Percentiles rank a stretch among this genome's conserved stretches.
These are phyloP conservation scores for Suillus sp. DNA, from an alignment of 768 basidiomycete species.

Conservation along the genomic window DNA sequence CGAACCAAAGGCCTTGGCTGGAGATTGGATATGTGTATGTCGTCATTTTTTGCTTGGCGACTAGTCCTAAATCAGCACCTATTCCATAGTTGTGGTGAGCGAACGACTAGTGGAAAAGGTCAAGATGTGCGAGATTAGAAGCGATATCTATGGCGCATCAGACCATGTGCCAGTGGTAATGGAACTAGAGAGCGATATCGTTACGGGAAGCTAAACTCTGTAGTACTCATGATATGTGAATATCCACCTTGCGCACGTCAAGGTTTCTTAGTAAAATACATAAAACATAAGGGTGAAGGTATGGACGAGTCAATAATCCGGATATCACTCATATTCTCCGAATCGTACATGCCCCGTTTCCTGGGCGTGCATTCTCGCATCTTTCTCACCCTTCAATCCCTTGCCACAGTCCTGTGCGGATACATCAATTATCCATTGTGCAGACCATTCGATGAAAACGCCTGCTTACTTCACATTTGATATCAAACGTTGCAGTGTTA, in stretches of 20 bases:
- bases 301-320: not conserved
- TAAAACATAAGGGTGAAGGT: not conserved
- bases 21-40: constrained; percentile 83
- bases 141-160: constrained; percentile 84
- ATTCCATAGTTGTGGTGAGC: constrained; percentile 66
- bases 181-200: constrained; percentile 58
- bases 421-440: constrained; percentile 11
- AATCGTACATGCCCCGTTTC: constrained; percentile 85
- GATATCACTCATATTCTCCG: constrained; percentile 67
- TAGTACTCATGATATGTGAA: not conserved
- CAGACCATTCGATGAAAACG: constrained; percentile 7
- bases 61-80: constrained; percentile 3
- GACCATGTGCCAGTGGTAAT: constrained; percentile 83
- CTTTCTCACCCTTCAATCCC: constrained; percentile 93
- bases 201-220: constrained; percentile 23
- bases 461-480: constrained; percentile 77
- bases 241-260: not conserved
- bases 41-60: constrained; percentile 19
- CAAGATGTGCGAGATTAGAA: constrained; percentile 83
- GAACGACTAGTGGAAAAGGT: constrained; percentile 64
- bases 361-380: constrained; percentile 84
- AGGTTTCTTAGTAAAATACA: not conserved
- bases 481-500: constrained; percentile 88
- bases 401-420: constrained; percentile 67
- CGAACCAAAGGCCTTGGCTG: constrained; percentile 81